Evolutionary conservation across 306 rosid species (phyloP).

Genomic region (Pterocarpus macrocarpus): DNA sequence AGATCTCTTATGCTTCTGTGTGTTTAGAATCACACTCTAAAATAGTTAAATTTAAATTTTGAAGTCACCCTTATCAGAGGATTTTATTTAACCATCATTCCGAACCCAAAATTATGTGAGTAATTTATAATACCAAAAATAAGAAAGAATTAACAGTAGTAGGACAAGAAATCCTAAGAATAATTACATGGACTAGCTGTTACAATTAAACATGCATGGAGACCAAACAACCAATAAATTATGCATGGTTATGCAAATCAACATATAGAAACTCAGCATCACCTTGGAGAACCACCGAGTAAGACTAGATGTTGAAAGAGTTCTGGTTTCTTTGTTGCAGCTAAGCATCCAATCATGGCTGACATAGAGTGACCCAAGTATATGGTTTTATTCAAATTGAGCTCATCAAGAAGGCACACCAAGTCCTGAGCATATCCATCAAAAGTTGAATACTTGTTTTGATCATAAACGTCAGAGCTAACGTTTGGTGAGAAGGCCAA

Average conservation of each 20-base stretch:
- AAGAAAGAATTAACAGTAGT: too few species aligned
- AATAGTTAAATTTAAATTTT: too few species aligned
- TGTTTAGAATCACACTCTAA: too few species aligned
- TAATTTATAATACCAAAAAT: too few species aligned
- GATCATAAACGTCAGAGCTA: conserved; percentile 37
- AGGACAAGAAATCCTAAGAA: too few species aligned
- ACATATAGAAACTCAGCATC: not conserved
- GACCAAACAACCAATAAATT: not conserved
- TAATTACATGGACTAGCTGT: too few species aligned
- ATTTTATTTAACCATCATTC: too few species aligned
- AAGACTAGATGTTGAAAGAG: conserved; percentile 63
- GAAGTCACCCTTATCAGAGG: too few species aligned
- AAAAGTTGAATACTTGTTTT: conserved; percentile 54
- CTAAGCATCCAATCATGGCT: conserved; percentile 65
- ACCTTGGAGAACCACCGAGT: conserved; percentile 65
- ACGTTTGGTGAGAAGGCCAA: conserved; percentile 60
- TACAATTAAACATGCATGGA: not conserved
- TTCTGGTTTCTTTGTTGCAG: conserved; percentile 57
- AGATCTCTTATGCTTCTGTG: too few species aligned
- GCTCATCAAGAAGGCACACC: conserved; percentile 62
- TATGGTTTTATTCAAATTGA: conserved; percentile 51
- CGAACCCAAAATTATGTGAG: too few species aligned
- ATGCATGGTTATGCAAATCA: not conserved
- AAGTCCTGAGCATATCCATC: conserved; percentile 59
- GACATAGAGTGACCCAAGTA: conserved; percentile 70